Evolutionary conservation across 2,329 filamentous ascomycete species (phyloP), one percentile per base, ranked within the genome.

Genomic region (Epichloe elymi): DNA sequence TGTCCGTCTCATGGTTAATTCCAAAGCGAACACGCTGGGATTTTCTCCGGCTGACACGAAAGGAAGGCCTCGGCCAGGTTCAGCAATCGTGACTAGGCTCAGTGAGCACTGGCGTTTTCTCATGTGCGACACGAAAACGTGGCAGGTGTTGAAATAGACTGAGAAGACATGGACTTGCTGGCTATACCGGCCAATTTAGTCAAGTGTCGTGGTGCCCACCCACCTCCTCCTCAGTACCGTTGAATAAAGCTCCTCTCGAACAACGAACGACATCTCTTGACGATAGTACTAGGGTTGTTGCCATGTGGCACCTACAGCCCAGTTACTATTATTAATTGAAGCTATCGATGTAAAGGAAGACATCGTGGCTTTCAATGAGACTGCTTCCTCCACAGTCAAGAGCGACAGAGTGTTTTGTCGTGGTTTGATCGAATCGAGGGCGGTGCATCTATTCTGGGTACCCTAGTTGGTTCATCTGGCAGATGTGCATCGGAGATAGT

Each of bases 261-360:
- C 23, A 42, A 42, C 20, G 26, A 42, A 42, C 20, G 26, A 20
- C 14, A 19, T n/a, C 6, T 8, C 36, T 30, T 39, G 23, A 15
- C 23, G 19, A 39, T 19, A 39, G 37, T 37, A 39, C 4, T 43
- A 44, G 51, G 48, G 35, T 36, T 53, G 35, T 36, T 53, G 45
- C 48, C 48, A 48, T 53, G 51, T 48, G 39, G 48, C 41, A 33
- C 12, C 38, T 17, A 5, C 17, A 36, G 6, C 14, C 15, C 14
- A 10, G 15, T 12, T 23, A 41, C 11, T 11, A 40, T 7, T 7
- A 11, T 7, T 7, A 11, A 7, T 14, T 14, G 17, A 43, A 17
- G 39, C 40, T n/a, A 43, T 26, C 39, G 8, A 26, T 15, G 17
- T 43, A 11, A 17, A 19, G 19, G 14, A 11, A 36, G 40, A 43